These are phyloP conservation scores for Alternaria gansuensis DNA, from an alignment of 2,329 filamentous ascomycete species.

Conservation along the genomic window DNA sequence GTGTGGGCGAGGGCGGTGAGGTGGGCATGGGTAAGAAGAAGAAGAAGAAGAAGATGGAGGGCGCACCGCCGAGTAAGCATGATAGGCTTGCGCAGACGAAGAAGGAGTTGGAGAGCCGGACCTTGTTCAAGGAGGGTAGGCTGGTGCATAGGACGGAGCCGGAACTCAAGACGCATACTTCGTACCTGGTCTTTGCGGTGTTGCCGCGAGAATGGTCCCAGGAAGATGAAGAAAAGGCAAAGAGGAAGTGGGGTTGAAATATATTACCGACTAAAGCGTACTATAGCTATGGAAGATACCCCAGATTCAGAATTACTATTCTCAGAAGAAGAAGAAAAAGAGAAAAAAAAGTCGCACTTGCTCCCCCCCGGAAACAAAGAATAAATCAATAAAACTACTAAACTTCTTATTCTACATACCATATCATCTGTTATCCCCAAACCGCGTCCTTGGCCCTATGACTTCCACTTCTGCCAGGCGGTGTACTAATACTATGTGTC, in stretches of 20 bases:
- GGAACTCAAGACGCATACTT: slow-evolving; percentile 94
- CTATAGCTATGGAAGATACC: slow-evolving; percentile 3
- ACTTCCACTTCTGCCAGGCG: slow-evolving; percentile 52
- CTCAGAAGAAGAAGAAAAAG: neutral
- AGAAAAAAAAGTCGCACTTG: neutral
- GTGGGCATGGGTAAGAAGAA: slow-evolving; percentile 31
- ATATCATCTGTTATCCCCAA: slow-evolving; percentile 48
- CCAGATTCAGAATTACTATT: neutral
- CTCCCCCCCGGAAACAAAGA: neutral
- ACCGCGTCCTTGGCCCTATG: slow-evolving; percentile 58
- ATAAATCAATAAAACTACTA: neutral
- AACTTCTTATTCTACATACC: neutral
- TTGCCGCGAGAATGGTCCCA: slow-evolving; percentile 86
- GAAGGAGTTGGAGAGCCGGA: slow-evolving; percentile 44
- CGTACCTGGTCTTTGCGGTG: slow-evolving; percentile 93
- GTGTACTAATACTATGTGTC: slow-evolving; percentile 64
- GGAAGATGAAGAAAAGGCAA: slow-evolving; percentile 77
- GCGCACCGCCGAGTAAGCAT: slow-evolving; percentile 42
- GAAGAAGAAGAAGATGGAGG: slow-evolving; percentile 33
- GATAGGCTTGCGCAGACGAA: slow-evolving; percentile 43
- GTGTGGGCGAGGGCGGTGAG: slow-evolving; percentile 22
- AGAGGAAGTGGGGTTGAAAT: slow-evolving; percentile 51
- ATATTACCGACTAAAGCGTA: neutral
- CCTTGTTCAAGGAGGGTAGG: slow-evolving; percentile 74
- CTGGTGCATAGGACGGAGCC: slow-evolving; percentile 82